Percentiles rank a stretch among this genome's conserved stretches.
Conservation (phyloP, 495 filamentous ascomycete genomes). For the Pyrenopolyporus hunteri region DNA sequence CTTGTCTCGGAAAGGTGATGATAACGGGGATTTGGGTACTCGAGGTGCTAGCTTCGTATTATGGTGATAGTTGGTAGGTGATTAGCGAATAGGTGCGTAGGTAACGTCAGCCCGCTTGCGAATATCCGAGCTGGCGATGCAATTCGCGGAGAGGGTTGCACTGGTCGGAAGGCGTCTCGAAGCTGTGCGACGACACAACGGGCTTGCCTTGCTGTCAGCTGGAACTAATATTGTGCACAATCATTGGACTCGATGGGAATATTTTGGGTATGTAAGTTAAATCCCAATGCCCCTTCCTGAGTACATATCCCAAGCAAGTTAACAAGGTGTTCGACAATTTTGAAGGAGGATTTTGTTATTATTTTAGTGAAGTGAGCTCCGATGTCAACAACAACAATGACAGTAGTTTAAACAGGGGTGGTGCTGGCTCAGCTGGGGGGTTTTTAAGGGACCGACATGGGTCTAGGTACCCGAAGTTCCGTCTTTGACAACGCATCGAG, state of each 20-base stretch:
- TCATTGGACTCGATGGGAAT: conserved; percentile 11
- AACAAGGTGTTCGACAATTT: too few relatives aligned
- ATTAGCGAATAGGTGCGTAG: too few relatives aligned
- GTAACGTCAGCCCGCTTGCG: not conserved
- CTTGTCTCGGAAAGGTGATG: too few relatives aligned
- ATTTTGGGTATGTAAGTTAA: too few relatives aligned
- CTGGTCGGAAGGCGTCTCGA: too few relatives aligned
- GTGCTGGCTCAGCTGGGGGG: not conserved
- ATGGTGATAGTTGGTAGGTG: too few relatives aligned
- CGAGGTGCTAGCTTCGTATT: too few relatives aligned
- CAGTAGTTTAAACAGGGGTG: not conserved
- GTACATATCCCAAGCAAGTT: too few relatives aligned
- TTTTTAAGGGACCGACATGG: conserved; percentile 8
- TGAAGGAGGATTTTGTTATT: not conserved
- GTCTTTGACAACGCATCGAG: conserved; percentile 31
- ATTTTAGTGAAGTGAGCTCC: not conserved
- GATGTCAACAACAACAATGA: not conserved
- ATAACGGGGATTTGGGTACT: too few relatives aligned
- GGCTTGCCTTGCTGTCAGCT: conserved; percentile 22
- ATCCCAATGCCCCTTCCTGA: too few relatives aligned
- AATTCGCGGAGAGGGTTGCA: not conserved
- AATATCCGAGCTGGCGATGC: conserved; percentile 12
- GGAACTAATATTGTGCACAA: not conserved
- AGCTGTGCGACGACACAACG: too few relatives aligned
- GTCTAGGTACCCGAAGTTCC: conserved; percentile 9